Evolutionary conservation across 257 asterid species (phyloP), one percentile per base, ranked within the genome.

Genomic region (Solanum medicagineum): DNA sequence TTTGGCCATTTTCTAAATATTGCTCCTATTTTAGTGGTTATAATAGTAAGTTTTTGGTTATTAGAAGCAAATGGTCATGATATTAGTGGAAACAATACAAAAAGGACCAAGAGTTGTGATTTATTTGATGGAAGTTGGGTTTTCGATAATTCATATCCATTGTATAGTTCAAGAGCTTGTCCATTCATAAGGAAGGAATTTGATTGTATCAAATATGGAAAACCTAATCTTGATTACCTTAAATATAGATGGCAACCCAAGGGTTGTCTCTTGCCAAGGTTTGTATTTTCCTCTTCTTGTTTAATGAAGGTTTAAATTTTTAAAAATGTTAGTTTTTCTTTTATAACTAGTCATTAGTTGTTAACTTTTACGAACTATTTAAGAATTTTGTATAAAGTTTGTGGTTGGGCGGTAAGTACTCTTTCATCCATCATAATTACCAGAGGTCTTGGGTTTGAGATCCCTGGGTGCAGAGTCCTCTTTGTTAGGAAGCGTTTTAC

Each of bases 161-260:
- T 93, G 17, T 91, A 87, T 85, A 85, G 91, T 86, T 91, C 97
- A 0, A 71, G 83, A 1, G 75, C 81, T 29, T 94, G 98, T 66
- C 90, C 93, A 4, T 86, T 85, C 10, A 88, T 94, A 51, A 91
- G 98, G 2, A 87, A 87, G 55, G 93, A 92, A 63, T 94, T 93
- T 87, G 91, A 91, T 74, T 94, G 98, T 89, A 57, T 89, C 40
- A 93, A 90, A 86, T 94, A 69, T 51, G 97, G 94, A 0, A 89
- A 93, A 32, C 84, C 91, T 0, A 92, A 94, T 84, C 92, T 24
- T 54, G 68, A 83, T 56, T 94, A 90, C 63, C 97, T 93, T 36
- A 90, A 91, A 53, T 93, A 90, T 56, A 86, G 94, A 88, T 94
- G 97, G 97, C 93, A 93, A 32, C 97, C 97, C 17, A 87, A 70